A percentile compares a stretch with the other conserved stretches of the same genome.
phyloP scores from a whole-genome alignment of 1,284 basidiomycete genomes.

The Anthracocystis setariae region DNA sequence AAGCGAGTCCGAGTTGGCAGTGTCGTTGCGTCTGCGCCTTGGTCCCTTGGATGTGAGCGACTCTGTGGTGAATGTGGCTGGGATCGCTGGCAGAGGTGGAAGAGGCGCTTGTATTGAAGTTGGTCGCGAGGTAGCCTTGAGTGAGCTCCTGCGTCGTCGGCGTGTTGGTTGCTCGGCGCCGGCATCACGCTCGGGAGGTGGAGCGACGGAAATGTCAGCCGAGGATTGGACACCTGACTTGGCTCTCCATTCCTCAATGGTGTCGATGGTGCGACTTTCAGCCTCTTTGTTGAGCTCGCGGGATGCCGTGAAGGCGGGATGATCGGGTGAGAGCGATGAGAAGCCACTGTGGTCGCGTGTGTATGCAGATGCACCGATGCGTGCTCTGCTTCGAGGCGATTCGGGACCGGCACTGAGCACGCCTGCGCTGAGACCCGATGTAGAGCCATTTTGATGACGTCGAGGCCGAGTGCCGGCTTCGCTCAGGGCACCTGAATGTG shows the following conservation, averaged over 20 bases:
- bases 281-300: constrained; percentile 40
- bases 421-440: constrained; percentile 48
- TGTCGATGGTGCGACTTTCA: constrained; percentile 35
- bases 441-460: constrained; percentile 22
- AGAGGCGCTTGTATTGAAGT: constrained; percentile 29
- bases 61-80: constrained; percentile 12
- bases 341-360: constrained; percentile 22
- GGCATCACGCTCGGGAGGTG: constrained; percentile 1
- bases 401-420: constrained; percentile 46
- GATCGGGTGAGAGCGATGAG: constrained; percentile 24
- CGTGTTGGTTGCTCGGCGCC: constrained; percentile 9
- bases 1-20: constrained; percentile 14
- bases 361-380: constrained; percentile 21
- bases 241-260: constrained; percentile 48
- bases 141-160: constrained; percentile 30
- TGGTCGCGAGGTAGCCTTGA: constrained; percentile 21
- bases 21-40: constrained; percentile 17
- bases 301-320: constrained; percentile 36
- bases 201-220: background rate
- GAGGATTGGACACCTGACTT: constrained; percentile 16
- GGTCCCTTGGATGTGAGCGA: constrained; percentile 34
- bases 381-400: constrained; percentile 31
- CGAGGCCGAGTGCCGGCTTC: constrained; percentile 41
- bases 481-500: constrained; percentile 33
- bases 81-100: constrained; percentile 21